Base-by-base conservation (phyloP, 176 grass and related monocot genomes). In the Oryza brachyantha region DNA sequence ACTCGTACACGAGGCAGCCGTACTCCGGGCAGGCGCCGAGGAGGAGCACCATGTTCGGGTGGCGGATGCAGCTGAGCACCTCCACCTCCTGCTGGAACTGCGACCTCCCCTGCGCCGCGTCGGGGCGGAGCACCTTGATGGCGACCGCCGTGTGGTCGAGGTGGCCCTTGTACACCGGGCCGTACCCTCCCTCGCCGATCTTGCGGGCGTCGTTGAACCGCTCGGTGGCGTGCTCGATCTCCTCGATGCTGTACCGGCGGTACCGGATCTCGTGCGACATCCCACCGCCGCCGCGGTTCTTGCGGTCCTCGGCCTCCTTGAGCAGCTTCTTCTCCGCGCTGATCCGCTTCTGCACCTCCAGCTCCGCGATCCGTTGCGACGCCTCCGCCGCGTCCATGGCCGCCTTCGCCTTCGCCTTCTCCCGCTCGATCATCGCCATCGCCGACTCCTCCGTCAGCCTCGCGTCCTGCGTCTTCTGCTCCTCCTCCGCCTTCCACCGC, bases 21-120 rank as follows among this genome's bases (percentile, higher is more conserved):
- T 97, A 97, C 85, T 97, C 89, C 2, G 92, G 91, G 76, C 95
- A 97, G 0, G 92, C 92, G 6, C 95, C 95, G 24, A 97, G 84
- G 66, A 97, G 91, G 72, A 97, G 89, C 73, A 97, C 92, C 95
- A 97, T 97, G 85, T 97, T 86, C 0, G 95, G 92, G 85, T 97
- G 95, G 32, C 95, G 81, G 71, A 97, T 97, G 87, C 95, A 92
- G 76, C 95, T 97, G 0, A 97, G 87, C 74, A 97, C 87, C 79
- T 97, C 92, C 16, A 97, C 92, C 78, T 99, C 96, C 71, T 93
- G 96, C 67, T 95, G 90, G 83, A 99, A 99, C 67, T 95, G 96
- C 0, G 96, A 91, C 68, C 86, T 61, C 26, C 96, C 96, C 76
- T 95, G 96, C 58, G 96, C 86, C 1, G 96, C 96, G 84, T 99